Conservation (phyloP, 108 stramenopile genomes). For the Nitzschia putrida region DNA sequence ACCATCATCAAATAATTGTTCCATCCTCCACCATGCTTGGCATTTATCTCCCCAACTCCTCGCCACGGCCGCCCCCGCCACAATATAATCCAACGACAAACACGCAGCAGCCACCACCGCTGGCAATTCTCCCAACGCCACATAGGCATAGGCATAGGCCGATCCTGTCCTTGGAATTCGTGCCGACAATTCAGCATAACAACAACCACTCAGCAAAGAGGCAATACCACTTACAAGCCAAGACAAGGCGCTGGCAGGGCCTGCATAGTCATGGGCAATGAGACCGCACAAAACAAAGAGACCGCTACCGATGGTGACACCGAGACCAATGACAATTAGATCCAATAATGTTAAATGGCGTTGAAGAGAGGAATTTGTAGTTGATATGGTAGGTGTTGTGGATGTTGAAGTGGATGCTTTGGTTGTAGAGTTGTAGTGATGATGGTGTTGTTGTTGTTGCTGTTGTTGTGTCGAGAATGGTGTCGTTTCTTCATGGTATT, state of each 20-base stretch:
- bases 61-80: slow-evolving; percentile 84
- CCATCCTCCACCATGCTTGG: slow-evolving; percentile 29
- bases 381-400: not conserved
- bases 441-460: no score
- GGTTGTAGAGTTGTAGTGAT: not conserved
- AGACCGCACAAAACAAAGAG: slow-evolving; percentile 89
- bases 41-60: slow-evolving; percentile 92
- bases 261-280: slow-evolving; percentile 83
- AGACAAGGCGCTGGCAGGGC: slow-evolving; percentile 70
- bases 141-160: slow-evolving; percentile 63
- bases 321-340: slow-evolving; percentile 82
- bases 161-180: slow-evolving; percentile 72
- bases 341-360: slow-evolving; percentile 41
- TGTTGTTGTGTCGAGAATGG: not conserved
- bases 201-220: slow-evolving; percentile 69
- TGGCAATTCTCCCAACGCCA: slow-evolving; percentile 80
- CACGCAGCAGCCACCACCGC: slow-evolving; percentile 80
- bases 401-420: not conserved
- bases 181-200: slow-evolving; percentile 87
- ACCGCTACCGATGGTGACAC: slow-evolving; percentile 85
- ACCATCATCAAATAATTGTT: no score
- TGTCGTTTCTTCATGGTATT: no score
- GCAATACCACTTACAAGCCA: slow-evolving; percentile 73
- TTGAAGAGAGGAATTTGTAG: not conserved
- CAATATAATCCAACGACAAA: slow-evolving; percentile 80